Base-by-base conservation (phyloP, 2,329 filamentous ascomycete genomes). In the Trichophyton mentagrophytes region DNA sequence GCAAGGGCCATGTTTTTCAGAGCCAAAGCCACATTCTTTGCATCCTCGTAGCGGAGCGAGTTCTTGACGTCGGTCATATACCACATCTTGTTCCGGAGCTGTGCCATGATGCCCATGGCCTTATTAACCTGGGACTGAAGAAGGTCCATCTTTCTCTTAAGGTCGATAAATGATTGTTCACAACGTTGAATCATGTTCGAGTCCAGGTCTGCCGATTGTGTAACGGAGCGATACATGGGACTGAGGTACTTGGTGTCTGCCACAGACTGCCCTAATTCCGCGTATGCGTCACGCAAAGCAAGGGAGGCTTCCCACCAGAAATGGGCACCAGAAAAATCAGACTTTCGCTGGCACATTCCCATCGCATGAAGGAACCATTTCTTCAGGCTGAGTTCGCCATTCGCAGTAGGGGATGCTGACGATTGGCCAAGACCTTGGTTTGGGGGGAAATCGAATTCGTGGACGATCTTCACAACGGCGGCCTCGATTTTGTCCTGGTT, bases 61-160 rank as follows among this genome's bases (percentile, higher is more conserved):
- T 92, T 91, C 64, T 89, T 87, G 30, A 97, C 91, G 71, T 96
- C 90, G 1, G 89, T 92, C 63, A 93, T 88, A 71, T 95, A 99
- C 93, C 93, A 99, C 89, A 97, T 96, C 78, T 97, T 97, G 71
- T 96, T 89, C 47, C 93, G 84, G 44, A 96, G 79, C 22, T 87
- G 85, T 61, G 85, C 83, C 42, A 93, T 79, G 3, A 84, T 83
- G 62, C 80, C 79, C 80, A 89, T 87, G 82, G 90, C 88, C 3
- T 83, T 80, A 46, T 90, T 86, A 40, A 91, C 85, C 11, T 84
- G 81, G 2, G 80, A 81, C 67, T 92, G 89, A 56, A 90, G 85
- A 2, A 87, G 83, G 67, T 90, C 87, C 67, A 92, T 85, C 25
- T 86, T 89, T 66, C 90, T 88, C 69, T 90, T 90, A 20, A 95